Conservation (phyloP, 1,284 basidiomycete species). For the Fomitopsis betulina region DNA sequence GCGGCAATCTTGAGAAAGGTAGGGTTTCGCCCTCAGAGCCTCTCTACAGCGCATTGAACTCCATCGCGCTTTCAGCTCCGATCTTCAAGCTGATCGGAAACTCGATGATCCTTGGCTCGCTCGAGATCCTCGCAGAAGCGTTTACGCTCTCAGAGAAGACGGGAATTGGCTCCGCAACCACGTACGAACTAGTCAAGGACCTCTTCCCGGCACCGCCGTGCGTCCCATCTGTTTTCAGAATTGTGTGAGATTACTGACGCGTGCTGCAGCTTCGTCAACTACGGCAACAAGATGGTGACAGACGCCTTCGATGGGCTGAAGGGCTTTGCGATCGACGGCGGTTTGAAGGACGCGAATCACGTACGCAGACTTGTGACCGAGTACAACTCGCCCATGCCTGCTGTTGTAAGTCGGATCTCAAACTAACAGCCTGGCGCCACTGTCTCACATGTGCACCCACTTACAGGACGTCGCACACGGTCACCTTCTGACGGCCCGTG, state of each 20-base stretch:
- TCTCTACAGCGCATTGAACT: constrained; percentile 73
- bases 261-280: constrained; percentile 45
- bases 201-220: constrained; percentile 58
- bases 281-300: constrained; percentile 63
- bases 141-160: constrained; percentile 84
- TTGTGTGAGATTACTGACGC: background rate
- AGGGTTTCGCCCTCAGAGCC: constrained; percentile 32
- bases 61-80: constrained; percentile 42
- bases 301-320: constrained; percentile 73
- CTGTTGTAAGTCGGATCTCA: constrained; percentile 34
- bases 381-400: constrained; percentile 77
- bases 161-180: constrained; percentile 59
- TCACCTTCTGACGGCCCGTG: constrained; percentile 75
- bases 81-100: constrained; percentile 82
- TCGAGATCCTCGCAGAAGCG: constrained; percentile 79
- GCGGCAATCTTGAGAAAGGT: constrained; percentile 78
- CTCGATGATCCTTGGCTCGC: constrained; percentile 60
- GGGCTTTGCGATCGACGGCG: constrained; percentile 87
- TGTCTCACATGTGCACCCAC: background rate
- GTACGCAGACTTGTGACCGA: constrained; percentile 57
- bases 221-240: constrained; percentile 18
- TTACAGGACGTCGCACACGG: constrained; percentile 64
- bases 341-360: constrained; percentile 81
- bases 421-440: background rate
- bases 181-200: constrained; percentile 31